phyloP scores from a whole-genome alignment of 108 stramenopile species.

The Epipyxis sp. region DNA sequence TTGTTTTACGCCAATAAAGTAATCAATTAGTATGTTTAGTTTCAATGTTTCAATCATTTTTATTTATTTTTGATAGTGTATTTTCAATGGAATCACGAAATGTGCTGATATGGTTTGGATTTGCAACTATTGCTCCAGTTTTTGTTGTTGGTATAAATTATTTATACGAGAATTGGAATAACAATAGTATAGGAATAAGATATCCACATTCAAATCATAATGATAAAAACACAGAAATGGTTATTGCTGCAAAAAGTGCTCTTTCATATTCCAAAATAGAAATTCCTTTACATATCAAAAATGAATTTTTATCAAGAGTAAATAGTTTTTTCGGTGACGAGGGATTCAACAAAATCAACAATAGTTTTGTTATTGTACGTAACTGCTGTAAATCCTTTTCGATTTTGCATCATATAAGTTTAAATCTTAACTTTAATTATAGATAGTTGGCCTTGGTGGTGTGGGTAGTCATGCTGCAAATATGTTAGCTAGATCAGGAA shows the following conservation, averaged over 20 bases:
- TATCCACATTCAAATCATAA: too few relatives aligned
- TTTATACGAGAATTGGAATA: too few relatives aligned
- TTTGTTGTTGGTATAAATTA: too few relatives aligned
- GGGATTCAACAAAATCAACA: neutral
- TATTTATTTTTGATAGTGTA: too few relatives aligned
- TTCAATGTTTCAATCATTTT: too few relatives aligned
- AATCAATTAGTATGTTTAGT: too few relatives aligned
- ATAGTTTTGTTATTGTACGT: conserved; percentile 15
- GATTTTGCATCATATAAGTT: neutral
- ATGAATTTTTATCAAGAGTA: neutral
- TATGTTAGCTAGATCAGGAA: conserved; percentile 89
- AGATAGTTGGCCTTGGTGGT: conserved; percentile 42
- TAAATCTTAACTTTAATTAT: neutral
- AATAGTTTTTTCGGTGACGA: neutral
- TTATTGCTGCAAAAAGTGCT: neutral
- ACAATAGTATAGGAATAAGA: too few relatives aligned
- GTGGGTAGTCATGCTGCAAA: conserved; percentile 74
- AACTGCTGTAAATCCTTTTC: neutral
- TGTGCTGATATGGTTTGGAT: neutral
- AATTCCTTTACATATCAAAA: neutral
- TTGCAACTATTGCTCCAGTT: neutral
- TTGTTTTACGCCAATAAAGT: too few relatives aligned
- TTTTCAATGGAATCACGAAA: neutral
- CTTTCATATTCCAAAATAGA: neutral
- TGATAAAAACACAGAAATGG: neutral